Base-by-base conservation (phyloP, 208 protist species). In the Leishmania arabica region DNA sequence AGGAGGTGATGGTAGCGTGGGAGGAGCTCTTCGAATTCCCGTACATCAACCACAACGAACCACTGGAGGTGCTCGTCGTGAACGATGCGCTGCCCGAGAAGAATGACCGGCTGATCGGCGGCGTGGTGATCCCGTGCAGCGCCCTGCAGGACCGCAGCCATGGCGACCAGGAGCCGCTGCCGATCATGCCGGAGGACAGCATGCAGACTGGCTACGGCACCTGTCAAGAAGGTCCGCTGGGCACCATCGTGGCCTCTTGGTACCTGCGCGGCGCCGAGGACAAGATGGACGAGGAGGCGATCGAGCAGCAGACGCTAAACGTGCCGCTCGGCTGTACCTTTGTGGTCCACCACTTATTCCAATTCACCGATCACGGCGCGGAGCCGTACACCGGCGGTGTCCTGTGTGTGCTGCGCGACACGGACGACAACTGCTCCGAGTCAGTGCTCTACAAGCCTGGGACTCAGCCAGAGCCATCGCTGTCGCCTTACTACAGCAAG, bases 11-110 rank as follows among this genome's bases (percentile, higher is more conserved):
- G 60, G 94, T 88, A 40, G 92, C 91, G 49, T 97, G 95, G 95
- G 95, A 96, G 69, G 95, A 96, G 85, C 92, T 95, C 54, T 97
- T 97, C 78, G 92, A 95, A 72, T 97, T 97, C 80, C 92, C 94
- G 7, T 97, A 96, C 86, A 90, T 91, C 58, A 95, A 94, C 86
- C 40, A 88, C n/a, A 87, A 92, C 54, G 91, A 95, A 75, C 88
- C 87, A 3, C 87, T 97, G 34, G 92, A 96, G 87, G 87, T 97
- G 64, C 87, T 96, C 47, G 89, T 97, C 34, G 77, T 97, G 78
- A 94, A 97, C 83, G 89, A 96, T 72, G 83, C 86, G 6, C 84
- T 95, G 34, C 88, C 92, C 15, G 81, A 83, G 68, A 73, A 80
- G n/a, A 83, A 92, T 71, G 88, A 96, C 77, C 83, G 91, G 78